A percentile compares a stretch with the other conserved stretches of the same genome.
phyloP scores from a whole-genome alignment of 2,329 filamentous ascomycete genomes.

The Teratosphaeria pseudoeucalypti region DNA sequence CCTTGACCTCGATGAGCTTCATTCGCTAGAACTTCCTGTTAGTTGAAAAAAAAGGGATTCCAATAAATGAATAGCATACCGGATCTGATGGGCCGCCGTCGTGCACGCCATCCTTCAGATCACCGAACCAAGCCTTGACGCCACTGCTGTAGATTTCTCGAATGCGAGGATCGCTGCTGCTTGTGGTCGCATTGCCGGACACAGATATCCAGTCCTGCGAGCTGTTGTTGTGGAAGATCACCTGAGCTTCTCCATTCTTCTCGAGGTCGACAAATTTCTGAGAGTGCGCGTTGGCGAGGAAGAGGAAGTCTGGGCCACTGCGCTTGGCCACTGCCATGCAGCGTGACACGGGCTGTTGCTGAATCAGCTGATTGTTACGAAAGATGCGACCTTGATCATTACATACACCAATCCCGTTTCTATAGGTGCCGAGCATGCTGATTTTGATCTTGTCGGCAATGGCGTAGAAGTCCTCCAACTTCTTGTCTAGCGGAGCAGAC shows the following conservation, averaged over 20 bases:
- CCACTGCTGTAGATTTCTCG: slow-evolving; percentile 35
- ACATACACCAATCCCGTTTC: slow-evolving; percentile 29
- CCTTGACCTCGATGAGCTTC: slow-evolving; percentile 30
- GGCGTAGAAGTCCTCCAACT: slow-evolving; percentile 39
- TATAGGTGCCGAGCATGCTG: slow-evolving; percentile 33
- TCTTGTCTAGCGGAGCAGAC: slow-evolving; percentile 32
- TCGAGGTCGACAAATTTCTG: slow-evolving; percentile 38
- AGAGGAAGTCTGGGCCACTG: slow-evolving; percentile 40
- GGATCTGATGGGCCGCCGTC: slow-evolving; percentile 37
- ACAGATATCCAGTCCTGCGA: slow-evolving; percentile 40
- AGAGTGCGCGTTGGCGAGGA: slow-evolving; percentile 39
- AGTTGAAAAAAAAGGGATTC: too few relatives aligned
- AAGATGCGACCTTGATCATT: neutral
- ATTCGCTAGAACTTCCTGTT: slow-evolving; percentile 22
- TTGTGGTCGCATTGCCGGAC: slow-evolving; percentile 32
- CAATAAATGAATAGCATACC: too few relatives aligned
- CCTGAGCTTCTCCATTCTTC: slow-evolving; percentile 27
- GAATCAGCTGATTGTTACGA: neutral
- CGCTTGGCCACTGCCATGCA: slow-evolving; percentile 48
- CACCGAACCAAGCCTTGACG: slow-evolving; percentile 40
- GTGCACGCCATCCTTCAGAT: slow-evolving; percentile 40
- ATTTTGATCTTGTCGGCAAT: slow-evolving; percentile 38
- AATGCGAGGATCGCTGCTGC: slow-evolving; percentile 38
- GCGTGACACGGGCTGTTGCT: slow-evolving; percentile 29
- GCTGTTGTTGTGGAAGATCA: slow-evolving; percentile 38